Base-by-base conservation (phyloP, 805 yeast genomes). In the Saturnispora hagleri region DNA sequence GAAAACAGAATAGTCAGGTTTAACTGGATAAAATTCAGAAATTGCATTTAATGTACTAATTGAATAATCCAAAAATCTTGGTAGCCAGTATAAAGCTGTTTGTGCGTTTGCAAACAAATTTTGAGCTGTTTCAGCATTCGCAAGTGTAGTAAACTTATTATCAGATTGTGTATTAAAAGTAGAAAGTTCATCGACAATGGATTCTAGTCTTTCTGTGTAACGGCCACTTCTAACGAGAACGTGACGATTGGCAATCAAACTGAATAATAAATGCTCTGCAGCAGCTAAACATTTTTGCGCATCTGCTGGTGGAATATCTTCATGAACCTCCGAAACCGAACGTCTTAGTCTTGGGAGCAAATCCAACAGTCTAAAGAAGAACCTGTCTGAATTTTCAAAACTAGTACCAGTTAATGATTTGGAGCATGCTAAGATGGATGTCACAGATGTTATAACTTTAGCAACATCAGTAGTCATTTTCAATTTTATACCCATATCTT, bases 301-400 rank as follows among this genome's bases (percentile, higher is more conserved):
- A 62, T 86, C 95, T 2, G 77, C 70, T 13, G 75, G 76, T 3
- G 97, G 93, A 24, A 87, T 80, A 59, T 89, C 97, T 7, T 80
- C 84, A 8, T 82, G 76, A 13, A 82, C 78, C 13, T 72, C 72
- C 2, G 80, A 66, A 10, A 83, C 81, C 2, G 86, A 70, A 18
- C 82, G 76, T 60, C 96, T 76, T 52, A 91, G 69, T 45, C 91
- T 73, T 3, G 97, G 97, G 43, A 91, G 66, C 27, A 90, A 62
- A 59, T 93, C 98, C 36, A 93, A 67, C 8, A 88, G 65, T 54
- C 87, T 74, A 70, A 77, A 86, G 67, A 80, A 89, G 58, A 77
- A 76, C 0, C 63, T 76, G 59, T 83, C 84, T 28, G 62, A 51
- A 13, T 54, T 50, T 12, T 69, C 69, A 38, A 80, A 61, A 1